Conservation (phyloP, 768 basidiomycete genomes). For the Mycena amicta region DNA sequence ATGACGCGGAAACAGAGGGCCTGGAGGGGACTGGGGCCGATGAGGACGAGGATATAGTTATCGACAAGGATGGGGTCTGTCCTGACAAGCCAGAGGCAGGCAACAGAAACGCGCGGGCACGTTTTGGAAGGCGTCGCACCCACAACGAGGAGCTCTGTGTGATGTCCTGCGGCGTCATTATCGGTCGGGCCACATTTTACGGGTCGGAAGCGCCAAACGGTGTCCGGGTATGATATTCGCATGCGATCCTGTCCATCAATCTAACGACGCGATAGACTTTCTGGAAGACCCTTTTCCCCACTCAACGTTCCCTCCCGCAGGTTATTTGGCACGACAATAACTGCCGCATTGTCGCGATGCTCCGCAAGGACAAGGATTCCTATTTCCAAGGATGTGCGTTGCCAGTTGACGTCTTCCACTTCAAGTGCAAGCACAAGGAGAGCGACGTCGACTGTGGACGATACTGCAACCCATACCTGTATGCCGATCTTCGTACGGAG, state of each 20-base stretch:
- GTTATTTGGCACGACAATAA: slow-evolving; percentile 35
- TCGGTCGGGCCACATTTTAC: slow-evolving; percentile 34
- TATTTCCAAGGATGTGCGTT: slow-evolving; percentile 28
- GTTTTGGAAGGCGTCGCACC: slow-evolving; percentile 32
- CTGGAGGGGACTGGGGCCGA: slow-evolving; percentile 3
- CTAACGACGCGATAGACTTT: slow-evolving; percentile 19
- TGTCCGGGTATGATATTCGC: slow-evolving; percentile 26
- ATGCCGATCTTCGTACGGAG: slow-evolving; percentile 34
- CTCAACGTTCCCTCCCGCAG: slow-evolving; percentile 24
- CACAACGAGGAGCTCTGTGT: slow-evolving; percentile 39
- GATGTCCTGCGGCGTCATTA: slow-evolving; percentile 34
- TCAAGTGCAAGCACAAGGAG: slow-evolving; percentile 36
- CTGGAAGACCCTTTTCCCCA: slow-evolving; percentile 27
- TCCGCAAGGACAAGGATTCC: slow-evolving; percentile 18
- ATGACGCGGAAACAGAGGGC: not conserved
- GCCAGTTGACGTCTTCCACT: slow-evolving; percentile 40
- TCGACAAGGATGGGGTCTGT: slow-evolving; percentile 18
- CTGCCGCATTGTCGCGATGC: slow-evolving; percentile 24
- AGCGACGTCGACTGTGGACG: slow-evolving; percentile 26
- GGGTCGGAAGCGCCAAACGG: slow-evolving; percentile 33
- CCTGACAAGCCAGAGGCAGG: slow-evolving; percentile 28
- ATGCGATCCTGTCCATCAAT: not conserved
- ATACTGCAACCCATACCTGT: slow-evolving; percentile 37
- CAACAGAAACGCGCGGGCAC: slow-evolving; percentile 26
- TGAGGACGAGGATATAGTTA: slow-evolving; percentile 24